These are phyloP conservation scores for Leccinum longicurvipes DNA, from an alignment of 768 basidiomycete genomes.

Conservation along the genomic window DNA sequence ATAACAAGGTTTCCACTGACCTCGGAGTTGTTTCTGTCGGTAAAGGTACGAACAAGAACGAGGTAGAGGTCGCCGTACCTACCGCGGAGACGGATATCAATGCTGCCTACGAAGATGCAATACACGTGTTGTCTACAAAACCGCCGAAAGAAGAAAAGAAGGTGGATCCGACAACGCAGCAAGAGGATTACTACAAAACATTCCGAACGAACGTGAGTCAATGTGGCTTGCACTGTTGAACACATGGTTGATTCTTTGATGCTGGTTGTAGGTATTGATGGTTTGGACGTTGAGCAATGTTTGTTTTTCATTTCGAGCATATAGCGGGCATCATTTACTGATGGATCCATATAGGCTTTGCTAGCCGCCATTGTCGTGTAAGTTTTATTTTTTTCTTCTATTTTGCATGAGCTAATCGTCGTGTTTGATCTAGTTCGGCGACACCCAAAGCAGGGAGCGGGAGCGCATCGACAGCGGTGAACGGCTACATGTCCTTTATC, in stretches of 20 bases:
- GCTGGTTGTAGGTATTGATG: conserved; percentile 58
- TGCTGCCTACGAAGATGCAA: conserved; percentile 87
- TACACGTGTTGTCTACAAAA: conserved; percentile 75
- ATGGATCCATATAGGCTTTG: conserved; percentile 43
- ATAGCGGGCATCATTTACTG: conserved; percentile 4
- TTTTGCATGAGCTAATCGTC: not conserved
- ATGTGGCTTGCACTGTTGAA: not conserved
- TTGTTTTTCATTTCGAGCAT: conserved; percentile 26
- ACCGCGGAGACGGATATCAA: conserved; percentile 88
- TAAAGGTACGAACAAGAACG: conserved; percentile 59
- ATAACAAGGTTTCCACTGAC: conserved; percentile 81
- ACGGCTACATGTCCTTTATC: conserved; percentile 87
- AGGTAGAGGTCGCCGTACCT: conserved; percentile 84
- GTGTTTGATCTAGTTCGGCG: conserved; percentile 23
- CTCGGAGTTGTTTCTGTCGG: conserved; percentile 75
- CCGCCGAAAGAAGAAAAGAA: conserved; percentile 68
- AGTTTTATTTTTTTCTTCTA: conserved; percentile 29
- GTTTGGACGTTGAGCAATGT: conserved; percentile 90
- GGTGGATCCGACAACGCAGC: conserved; percentile 56
- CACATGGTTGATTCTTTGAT: conserved; percentile 12
- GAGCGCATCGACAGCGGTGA: conserved; percentile 54
- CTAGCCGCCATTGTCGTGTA: conserved; percentile 75
- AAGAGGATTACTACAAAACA: conserved; percentile 85
- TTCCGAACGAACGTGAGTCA: conserved; percentile 79
- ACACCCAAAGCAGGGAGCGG: conserved; percentile 49